Conservation (phyloP, 495 filamentous ascomycete genomes). For the Neohortaea acidophila region DNA sequence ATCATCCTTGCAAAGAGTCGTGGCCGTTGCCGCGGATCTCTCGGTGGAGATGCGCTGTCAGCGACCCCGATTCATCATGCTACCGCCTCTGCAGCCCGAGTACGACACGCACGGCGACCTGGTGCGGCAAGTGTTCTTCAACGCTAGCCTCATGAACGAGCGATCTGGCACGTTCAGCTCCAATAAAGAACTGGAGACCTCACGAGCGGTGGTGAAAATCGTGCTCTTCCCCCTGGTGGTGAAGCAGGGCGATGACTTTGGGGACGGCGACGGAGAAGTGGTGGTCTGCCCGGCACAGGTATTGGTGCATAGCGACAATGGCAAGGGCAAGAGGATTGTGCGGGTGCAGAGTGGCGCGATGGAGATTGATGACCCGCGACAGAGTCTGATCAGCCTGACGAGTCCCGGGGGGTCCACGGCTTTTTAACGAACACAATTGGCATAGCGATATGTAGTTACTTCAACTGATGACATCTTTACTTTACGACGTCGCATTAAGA, state of each 20-base stretch:
- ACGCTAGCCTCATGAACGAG: conserved; percentile 84
- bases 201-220: conserved; percentile 64
- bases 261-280: conserved; percentile 74
- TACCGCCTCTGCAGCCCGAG: conserved; percentile 84
- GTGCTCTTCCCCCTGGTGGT: conserved; percentile 91
- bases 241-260: conserved; percentile 78
- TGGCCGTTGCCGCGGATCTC: conserved; percentile 67
- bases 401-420: conserved; percentile 3
- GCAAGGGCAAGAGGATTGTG: conserved; percentile 29
- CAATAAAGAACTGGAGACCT: conserved; percentile 62
- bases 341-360: conserved; percentile 30
- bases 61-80: conserved; percentile 91
- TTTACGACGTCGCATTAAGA: too few species aligned
- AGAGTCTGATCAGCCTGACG: conserved; percentile 20
- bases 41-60: conserved; percentile 95
- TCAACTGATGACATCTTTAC: too few species aligned
- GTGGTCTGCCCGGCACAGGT: conserved; percentile 91
- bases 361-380: conserved; percentile 25
- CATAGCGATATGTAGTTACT: background rate
- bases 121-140: conserved; percentile 66
- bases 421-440: background rate
- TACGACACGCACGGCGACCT: conserved; percentile 89
- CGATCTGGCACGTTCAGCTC: conserved; percentile 47
- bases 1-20: conserved; percentile 65
- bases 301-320: conserved; percentile 39